Percentiles rank a stretch among this genome's conserved stretches.
Conservation (phyloP, 768 basidiomycete genomes). For the Termitomyces sp. region DNA sequence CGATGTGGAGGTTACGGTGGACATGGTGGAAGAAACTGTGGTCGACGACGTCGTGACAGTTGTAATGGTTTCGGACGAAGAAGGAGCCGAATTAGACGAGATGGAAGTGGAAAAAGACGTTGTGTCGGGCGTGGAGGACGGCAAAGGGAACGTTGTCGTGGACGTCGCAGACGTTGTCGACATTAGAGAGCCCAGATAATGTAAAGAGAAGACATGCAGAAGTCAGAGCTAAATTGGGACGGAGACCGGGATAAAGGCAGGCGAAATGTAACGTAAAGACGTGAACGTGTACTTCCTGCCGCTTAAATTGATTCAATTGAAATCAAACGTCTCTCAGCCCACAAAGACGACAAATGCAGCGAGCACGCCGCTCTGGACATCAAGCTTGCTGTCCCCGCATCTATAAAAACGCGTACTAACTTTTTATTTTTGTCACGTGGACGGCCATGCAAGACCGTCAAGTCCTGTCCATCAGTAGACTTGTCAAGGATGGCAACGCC, state of each 20-base stretch:
- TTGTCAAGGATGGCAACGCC: not conserved
- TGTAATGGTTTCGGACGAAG: constrained; percentile 8
- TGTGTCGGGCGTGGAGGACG: constrained; percentile 13
- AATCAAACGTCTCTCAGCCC: not conserved
- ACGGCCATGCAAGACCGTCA: not conserved
- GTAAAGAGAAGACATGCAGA: constrained; percentile 12
- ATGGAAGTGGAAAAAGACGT: constrained; percentile 15
- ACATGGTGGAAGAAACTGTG: constrained; percentile 3
- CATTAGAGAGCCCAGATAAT: constrained; percentile 9
- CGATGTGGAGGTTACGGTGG: constrained; percentile 11
- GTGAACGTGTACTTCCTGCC: constrained; percentile 11
- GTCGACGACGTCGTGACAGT: constrained; percentile 1
- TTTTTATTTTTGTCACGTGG: not conserved
- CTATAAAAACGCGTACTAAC: not conserved
- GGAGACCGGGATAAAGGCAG: not conserved
- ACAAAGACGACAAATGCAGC: not conserved
- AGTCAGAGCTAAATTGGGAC: constrained; percentile 7
- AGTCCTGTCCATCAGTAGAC: not conserved
- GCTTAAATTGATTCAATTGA: constrained; percentile 1
- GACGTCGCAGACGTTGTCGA: constrained; percentile 10
- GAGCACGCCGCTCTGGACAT: not conserved
- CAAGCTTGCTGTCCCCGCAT: not conserved
- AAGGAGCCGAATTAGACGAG: constrained; percentile 12
- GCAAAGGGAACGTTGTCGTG: constrained; percentile 5
- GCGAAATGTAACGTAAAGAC: constrained; percentile 4